Evolutionary conservation across 2,329 filamentous ascomycete species (phyloP).

Genomic region (Grosmannia serpens): DNA sequence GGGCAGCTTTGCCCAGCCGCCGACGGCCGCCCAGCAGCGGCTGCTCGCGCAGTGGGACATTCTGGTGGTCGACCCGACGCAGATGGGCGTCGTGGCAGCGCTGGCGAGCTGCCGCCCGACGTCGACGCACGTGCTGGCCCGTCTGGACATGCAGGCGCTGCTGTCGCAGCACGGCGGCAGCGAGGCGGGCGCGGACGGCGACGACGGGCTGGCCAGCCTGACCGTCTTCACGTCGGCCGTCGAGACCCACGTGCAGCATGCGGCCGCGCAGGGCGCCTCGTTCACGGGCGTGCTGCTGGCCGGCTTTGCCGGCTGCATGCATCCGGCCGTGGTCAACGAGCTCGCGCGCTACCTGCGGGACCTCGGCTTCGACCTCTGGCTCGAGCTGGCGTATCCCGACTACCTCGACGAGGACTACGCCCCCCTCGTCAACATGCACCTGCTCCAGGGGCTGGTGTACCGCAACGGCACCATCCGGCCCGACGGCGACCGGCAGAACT

Average conservation of each 20-base stretch:
- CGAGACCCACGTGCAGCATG: neutral
- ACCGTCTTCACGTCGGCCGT: neutral
- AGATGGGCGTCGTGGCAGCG: conserved; percentile 22
- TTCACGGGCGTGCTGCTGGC: conserved; percentile 4
- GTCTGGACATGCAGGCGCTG: conserved; percentile 4
- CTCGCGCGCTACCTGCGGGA: conserved; percentile 9
- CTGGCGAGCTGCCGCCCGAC: conserved; percentile 12
- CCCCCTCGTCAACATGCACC: conserved; percentile 11
- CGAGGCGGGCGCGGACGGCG: neutral
- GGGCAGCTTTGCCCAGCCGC: conserved; percentile 23
- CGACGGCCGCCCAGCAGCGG: conserved; percentile 19
- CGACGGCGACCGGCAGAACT: conserved; percentile 9
- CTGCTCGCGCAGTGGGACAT: conserved; percentile 30
- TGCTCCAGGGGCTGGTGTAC: conserved; percentile 8
- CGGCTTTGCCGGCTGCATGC: conserved; percentile 2
- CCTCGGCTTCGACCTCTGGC: conserved; percentile 15
- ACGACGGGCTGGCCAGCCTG: neutral
- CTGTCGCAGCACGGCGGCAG: neutral
- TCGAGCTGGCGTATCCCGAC: conserved; percentile 15
- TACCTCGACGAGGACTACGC: conserved; percentile 13
- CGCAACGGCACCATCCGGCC: conserved; percentile 9
- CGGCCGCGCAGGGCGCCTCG: neutral
- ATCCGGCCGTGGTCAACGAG: conserved; percentile 12
- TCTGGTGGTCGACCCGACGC: conserved; percentile 29
- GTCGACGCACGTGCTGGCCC: conserved; percentile 1